A percentile compares a stretch with the other conserved stretches of the same genome.
phyloP scores from a whole-genome alignment of 208 protist species.

The Naegleria fowleri region DNA sequence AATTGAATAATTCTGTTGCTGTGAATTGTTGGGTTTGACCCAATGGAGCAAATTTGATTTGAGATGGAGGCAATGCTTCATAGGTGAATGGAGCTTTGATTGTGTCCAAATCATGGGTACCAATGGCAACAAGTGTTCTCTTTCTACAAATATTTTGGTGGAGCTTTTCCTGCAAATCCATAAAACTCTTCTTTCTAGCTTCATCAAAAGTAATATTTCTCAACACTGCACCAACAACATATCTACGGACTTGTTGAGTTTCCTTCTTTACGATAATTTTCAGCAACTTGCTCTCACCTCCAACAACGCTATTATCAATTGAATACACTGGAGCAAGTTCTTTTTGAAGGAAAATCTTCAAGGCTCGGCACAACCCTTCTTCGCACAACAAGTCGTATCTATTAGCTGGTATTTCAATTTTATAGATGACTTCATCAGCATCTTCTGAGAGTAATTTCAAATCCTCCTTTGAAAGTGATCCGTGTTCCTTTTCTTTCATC shows the following conservation, averaged over 20 bases:
- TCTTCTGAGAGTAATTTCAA: constrained; percentile 36
- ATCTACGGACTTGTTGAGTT: constrained; percentile 80
- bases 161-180: constrained; percentile 97
- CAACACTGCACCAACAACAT: constrained; percentile 94
- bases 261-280: constrained; percentile 69
- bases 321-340: constrained; percentile 61
- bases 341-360: constrained; percentile 73
- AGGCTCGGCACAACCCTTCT: constrained; percentile 76
- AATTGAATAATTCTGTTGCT: constrained; percentile 64
- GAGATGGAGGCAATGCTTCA: constrained; percentile 67
- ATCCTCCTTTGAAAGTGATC: neutral
- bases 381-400: constrained; percentile 94
- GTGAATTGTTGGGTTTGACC: constrained; percentile 54
- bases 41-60: constrained; percentile 88
- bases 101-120: constrained; percentile 98
- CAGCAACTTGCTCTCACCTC: constrained; percentile 39
- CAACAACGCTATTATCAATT: constrained; percentile 52
- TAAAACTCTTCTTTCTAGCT: constrained; percentile 90
- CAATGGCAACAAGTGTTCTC: constrained; percentile 95
- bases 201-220: constrained; percentile 87
- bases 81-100: constrained; percentile 63
- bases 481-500: constrained; percentile 62
- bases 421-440: constrained; percentile 85
- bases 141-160: constrained; percentile 94
- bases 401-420: constrained; percentile 97